Percentiles rank a stretch among this genome's conserved stretches.
Evolutionary conservation across 1,284 basidiomycete genomes (phyloP).

Genomic region (Moesziomyces parantarcticus): DNA sequence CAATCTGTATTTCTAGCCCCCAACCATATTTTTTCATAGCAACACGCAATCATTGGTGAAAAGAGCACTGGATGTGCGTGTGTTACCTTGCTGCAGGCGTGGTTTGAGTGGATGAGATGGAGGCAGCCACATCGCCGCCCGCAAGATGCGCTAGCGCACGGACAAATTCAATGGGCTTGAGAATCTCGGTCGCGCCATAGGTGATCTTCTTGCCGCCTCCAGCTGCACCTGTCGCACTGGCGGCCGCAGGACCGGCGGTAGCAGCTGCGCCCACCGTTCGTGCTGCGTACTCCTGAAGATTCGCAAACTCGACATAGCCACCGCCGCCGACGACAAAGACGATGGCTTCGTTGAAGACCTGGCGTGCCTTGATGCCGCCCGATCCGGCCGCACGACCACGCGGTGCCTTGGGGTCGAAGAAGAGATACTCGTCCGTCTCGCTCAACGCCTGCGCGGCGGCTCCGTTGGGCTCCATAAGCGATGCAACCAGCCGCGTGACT

Average conservation of each 20-base stretch:
- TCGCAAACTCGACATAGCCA: conserved; percentile 96
- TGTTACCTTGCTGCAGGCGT: conserved; percentile 4
- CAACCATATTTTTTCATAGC: no score
- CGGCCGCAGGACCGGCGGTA: conserved; percentile 24
- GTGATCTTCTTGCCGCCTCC: conserved; percentile 74
- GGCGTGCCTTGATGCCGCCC: conserved; percentile 42
- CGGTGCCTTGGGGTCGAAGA: conserved; percentile 80
- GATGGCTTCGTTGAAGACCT: conserved; percentile 84
- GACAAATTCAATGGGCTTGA: conserved; percentile 88
- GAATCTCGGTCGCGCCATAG: conserved; percentile 95
- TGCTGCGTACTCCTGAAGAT: conserved; percentile 72
- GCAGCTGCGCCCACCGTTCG: conserved; percentile 78
- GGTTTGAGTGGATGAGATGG: not conserved
- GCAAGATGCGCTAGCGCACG: conserved; percentile 71
- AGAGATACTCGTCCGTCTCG: conserved; percentile 95
- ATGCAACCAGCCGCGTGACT: conserved; percentile 90
- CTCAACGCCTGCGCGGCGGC: conserved; percentile 75
- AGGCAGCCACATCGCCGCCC: conserved; percentile 26
- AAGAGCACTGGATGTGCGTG: not conserved
- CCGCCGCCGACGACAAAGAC: conserved; percentile 97
- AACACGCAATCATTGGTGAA: not conserved
- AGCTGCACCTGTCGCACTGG: conserved; percentile 58
- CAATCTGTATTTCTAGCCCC: conserved; percentile 19
- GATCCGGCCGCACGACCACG: conserved; percentile 33
- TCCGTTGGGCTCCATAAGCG: conserved; percentile 93